Base-by-base conservation (phyloP, 2,329 filamentous ascomycete species). In the Clarireedia hainanense region DNA sequence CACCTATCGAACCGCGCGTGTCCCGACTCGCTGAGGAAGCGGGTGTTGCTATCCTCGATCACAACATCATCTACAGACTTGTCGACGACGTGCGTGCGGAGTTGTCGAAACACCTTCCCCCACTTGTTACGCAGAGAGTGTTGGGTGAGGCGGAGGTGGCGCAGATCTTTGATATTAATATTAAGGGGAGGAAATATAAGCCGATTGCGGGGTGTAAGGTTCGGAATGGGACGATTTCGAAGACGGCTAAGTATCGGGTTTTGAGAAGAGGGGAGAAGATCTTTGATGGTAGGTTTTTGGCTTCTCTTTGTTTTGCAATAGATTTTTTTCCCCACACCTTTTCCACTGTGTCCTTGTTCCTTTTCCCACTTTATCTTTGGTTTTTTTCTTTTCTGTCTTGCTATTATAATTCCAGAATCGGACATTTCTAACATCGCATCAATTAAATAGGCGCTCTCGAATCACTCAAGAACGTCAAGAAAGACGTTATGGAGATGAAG, bases 391-490 rank as follows among this genome's bases (percentile, higher is more conserved):
- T 20, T 20, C 20, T 20, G 20, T 20, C 20, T 20, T 20, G 20
- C 20, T 20, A 3, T 20, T 20, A 20, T 20, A 20, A 20, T 20
- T 20, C 20, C 20, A 20, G 2, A 5, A 10, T 48, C 5, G 34
- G 2, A 9, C 17, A 17, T 23, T 23, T 5, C 6, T 12, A 15
- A 42, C 34, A 51, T 9, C 47, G 15, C 50, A 26, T 40, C 48
- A 7, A 39, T 61, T 15, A 66, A 55, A 54, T 43, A 96, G 92
- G 91, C 62, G 79, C 79, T 51, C 81, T 97, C 45, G 79, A 83
- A 17, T 89, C 89, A 1, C 81, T 99, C 57, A 96, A 94, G 74
- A 88, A 95, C 66, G 83, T 88, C 70, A 96, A 97, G 78, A 95
- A 95, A 70, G 89, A 96, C 62, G 88, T 94, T 30, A 76, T 77